Base-by-base conservation (phyloP, 2,329 filamentous ascomycete species). In the Colletotrichum noveboracense region DNA sequence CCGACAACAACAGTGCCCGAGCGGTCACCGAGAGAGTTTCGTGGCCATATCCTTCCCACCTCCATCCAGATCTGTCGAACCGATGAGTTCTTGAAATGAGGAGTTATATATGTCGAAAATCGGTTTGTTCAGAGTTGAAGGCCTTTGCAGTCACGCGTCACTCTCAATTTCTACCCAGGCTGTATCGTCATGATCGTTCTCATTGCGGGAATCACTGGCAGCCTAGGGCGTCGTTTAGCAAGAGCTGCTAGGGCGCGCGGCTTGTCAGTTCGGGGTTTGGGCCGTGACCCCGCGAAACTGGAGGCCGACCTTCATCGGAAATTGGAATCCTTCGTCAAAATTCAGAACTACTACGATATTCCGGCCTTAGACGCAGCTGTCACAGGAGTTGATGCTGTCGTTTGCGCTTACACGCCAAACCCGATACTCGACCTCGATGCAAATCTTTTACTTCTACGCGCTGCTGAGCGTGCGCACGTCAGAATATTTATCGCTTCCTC, bases 161-260 rank as follows among this genome's bases (percentile, higher is more conserved):
- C 43, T 13, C n/a, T 30, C 26, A 26, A 8, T 18, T 32, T 34
- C 58, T 6, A 7, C 7, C 7, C 24, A 16, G 21, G n/a, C 14
- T 7, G 28, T 21, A 8, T 71, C 75, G 55, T 13, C 34, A 85
- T 86, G 83, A 79, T 86, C 32, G 79, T 86, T 21, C 81, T 85
- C 24, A 82, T 86, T 65, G 82, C 81, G 13, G 84, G 84, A 34
- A 80, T 83, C 18, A 84, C 83, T 2, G 84, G 85, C 68, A 82
- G 81, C 18, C 66, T 85, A 8, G 85, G 85, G 75, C 80, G 80
- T 48, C 79, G 79, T 36, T 71, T 84, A 28, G 79, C 80, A 30
- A 60, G 56, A 3, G 78, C 75, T 16, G 79, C 80, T 18, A 69
- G 83, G 8, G 66, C 77, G 2, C 79, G 78, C 21, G 83, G 82